Conservation (phyloP, 192 early-diverging fungal species). For the Umbelopsis ramanniana region DNA sequence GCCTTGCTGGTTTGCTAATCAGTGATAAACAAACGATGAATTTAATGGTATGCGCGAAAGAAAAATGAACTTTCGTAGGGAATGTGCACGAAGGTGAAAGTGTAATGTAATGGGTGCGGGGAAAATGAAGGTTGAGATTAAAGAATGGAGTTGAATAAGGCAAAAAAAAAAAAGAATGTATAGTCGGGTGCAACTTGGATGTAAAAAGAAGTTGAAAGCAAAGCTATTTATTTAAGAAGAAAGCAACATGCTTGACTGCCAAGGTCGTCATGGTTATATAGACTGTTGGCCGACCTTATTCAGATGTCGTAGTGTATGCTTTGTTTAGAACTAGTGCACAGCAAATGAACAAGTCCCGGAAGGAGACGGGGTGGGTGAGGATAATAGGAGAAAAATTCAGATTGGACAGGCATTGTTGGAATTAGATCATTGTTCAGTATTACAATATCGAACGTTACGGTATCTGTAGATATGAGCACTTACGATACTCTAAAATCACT, state of each 20-base stretch:
- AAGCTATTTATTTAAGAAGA: background rate
- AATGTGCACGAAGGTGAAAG: background rate
- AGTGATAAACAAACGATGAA: too few species aligned
- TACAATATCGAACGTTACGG: background rate
- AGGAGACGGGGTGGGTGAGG: background rate
- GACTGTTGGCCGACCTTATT: background rate
- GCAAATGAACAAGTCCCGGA: slow-evolving; percentile 19
- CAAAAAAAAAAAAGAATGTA: background rate
- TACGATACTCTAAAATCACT: background rate
- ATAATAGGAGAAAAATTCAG: slow-evolving; percentile 21
- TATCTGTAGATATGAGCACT: background rate
- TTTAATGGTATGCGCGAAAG: too few species aligned
- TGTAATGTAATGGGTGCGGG: background rate
- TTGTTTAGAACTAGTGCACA: slow-evolving; percentile 14
- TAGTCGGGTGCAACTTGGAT: background rate
- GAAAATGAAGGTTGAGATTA: background rate
- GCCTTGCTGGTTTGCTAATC: too few species aligned
- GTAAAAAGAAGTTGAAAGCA: background rate
- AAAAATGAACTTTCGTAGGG: background rate
- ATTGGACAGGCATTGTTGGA: slow-evolving; percentile 12
- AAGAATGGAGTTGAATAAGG: background rate
- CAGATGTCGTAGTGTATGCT: slow-evolving; percentile 11
- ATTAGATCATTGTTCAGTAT: slow-evolving; percentile 21
- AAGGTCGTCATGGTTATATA: slow-evolving; percentile 15
- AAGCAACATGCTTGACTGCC: background rate